phyloP scores from a whole-genome alignment of 2,329 filamentous ascomycete species.

The Colletotrichum sp. region DNA sequence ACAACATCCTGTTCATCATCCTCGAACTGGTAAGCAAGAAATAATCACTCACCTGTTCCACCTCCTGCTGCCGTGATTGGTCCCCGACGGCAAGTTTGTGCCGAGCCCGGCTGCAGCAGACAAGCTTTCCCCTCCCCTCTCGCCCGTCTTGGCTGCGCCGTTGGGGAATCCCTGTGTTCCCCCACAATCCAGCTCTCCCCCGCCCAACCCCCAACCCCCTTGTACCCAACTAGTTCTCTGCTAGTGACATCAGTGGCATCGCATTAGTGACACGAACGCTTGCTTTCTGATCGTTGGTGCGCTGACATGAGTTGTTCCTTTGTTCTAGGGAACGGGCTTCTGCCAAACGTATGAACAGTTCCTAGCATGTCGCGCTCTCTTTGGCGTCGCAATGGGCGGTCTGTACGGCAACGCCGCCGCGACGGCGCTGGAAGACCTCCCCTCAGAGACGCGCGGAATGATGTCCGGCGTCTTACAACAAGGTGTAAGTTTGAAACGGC shows the following conservation, averaged over 20 bases:
- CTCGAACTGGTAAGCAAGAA: constrained; percentile 68
- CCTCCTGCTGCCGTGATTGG: background rate
- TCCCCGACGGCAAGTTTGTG: background rate
- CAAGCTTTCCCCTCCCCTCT: constrained; percentile 13
- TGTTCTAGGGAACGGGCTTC: constrained; percentile 66
- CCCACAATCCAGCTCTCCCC: background rate
- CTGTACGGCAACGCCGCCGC: constrained; percentile 80
- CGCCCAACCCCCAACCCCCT: background rate
- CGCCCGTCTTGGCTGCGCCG: constrained; percentile 15
- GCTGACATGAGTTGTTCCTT: background rate
- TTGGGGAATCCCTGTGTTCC: constrained; percentile 10
- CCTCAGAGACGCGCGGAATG: constrained; percentile 70
- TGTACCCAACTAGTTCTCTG: background rate
- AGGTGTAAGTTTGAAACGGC: constrained; percentile 53
- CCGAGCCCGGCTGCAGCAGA: constrained; percentile 1
- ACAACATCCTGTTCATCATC: constrained; percentile 74
- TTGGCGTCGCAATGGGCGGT: constrained; percentile 84
- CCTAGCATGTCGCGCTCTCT: constrained; percentile 75
- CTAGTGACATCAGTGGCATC: background rate
- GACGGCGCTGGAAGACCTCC: constrained; percentile 79
- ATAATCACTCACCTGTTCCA: constrained; percentile 2
- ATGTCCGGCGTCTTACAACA: constrained; percentile 81
- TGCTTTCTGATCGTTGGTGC: background rate
- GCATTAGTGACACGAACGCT: background rate
- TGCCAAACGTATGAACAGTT: constrained; percentile 72